phyloP scores from a whole-genome alignment of 257 asterid genomes.

The Buddleja alternifolia region DNA sequence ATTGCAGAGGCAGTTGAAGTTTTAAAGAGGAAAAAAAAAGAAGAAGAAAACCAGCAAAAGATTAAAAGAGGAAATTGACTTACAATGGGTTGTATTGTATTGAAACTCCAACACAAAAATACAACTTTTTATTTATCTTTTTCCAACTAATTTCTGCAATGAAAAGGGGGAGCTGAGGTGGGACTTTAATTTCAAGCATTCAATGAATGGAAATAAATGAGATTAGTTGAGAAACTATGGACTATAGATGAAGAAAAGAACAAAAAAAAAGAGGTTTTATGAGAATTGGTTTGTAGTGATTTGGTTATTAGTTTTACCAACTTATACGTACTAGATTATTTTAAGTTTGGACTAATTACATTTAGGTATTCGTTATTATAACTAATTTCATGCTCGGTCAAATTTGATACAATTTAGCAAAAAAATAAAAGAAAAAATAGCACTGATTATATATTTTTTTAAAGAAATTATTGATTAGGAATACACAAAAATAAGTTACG shows the following conservation, averaged over 20 bases:
- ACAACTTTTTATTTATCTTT: slow-evolving; percentile 37
- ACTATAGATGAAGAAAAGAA: slow-evolving; percentile 21
- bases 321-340: no score
- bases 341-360: background rate
- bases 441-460: no score
- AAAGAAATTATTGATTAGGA: no score
- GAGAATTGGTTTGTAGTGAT: slow-evolving; percentile 4
- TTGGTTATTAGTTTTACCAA: no score
- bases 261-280: no score
- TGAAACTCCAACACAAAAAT: slow-evolving; percentile 29
- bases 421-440: no score
- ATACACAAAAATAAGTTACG: no score
- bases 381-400: no score
- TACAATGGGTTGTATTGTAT: slow-evolving; percentile 32
- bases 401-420: no score
- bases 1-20: slow-evolving; percentile 50
- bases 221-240: slow-evolving; percentile 73
- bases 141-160: slow-evolving; percentile 63
- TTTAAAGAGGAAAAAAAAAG: slow-evolving; percentile 30
- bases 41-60: slow-evolving; percentile 33
- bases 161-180: slow-evolving; percentile 50
- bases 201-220: slow-evolving; percentile 76
- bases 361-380: no score
- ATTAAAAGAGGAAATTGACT: slow-evolving; percentile 20
- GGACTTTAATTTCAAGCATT: slow-evolving; percentile 63